phyloP scores from a whole-genome alignment of 805 yeast genomes.

The Phaffomyces antillensis region DNA sequence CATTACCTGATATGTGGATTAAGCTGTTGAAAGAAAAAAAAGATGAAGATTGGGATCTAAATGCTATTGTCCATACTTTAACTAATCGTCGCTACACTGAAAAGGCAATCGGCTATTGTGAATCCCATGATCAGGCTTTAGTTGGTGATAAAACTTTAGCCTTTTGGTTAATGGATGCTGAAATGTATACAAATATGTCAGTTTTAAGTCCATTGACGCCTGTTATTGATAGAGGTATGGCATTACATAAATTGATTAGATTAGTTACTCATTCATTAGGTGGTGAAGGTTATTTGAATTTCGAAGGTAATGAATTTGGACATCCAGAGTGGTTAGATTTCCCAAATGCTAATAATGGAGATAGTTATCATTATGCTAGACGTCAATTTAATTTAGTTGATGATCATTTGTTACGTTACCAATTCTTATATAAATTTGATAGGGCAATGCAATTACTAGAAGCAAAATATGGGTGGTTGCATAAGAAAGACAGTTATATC shows the following conservation, averaged over 20 bases:
- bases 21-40: slow-evolving; percentile 73
- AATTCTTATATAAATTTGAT: slow-evolving; percentile 75
- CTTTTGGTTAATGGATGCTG: slow-evolving; percentile 97
- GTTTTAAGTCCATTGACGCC: slow-evolving; percentile 64
- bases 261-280: slow-evolving; percentile 85
- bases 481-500: slow-evolving; percentile 66
- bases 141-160: slow-evolving; percentile 97
- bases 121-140: slow-evolving; percentile 94
- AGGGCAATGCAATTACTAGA: slow-evolving; percentile 77
- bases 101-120: slow-evolving; percentile 86
- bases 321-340: slow-evolving; percentile 99
- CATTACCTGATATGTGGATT: slow-evolving; percentile 99
- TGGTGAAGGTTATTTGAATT: slow-evolving; percentile 93
- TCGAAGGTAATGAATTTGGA: slow-evolving; percentile 97
- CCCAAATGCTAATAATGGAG: slow-evolving; percentile 84
- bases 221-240: slow-evolving; percentile 79
- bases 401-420: slow-evolving; percentile 75
- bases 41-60: slow-evolving; percentile 92
- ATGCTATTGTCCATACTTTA: slow-evolving; percentile 68
- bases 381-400: slow-evolving; percentile 86
- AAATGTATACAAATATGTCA: slow-evolving; percentile 96
- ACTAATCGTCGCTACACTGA: slow-evolving; percentile 87
- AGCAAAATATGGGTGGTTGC: slow-evolving; percentile 61
- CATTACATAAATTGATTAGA: slow-evolving; percentile 87
- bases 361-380: slow-evolving; percentile 89